A percentile compares a stretch with the other conserved stretches of the same genome.
These are phyloP conservation scores for Xylaria nigripes DNA, from an alignment of 495 filamentous ascomycete species.

Conservation along the genomic window DNA sequence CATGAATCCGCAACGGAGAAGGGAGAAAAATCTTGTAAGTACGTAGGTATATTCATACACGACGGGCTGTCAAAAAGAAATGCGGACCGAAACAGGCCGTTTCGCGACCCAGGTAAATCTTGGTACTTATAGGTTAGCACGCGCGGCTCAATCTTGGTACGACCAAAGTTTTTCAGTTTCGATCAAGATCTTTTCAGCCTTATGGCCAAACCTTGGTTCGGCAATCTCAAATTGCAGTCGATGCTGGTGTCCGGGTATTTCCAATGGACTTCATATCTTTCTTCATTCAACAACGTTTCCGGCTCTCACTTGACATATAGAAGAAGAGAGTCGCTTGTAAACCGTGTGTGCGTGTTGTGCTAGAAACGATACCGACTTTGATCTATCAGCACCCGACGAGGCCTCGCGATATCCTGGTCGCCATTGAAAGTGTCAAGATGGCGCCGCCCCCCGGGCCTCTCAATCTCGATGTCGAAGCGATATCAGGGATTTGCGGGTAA, in stretches of 20 bases:
- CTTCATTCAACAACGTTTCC: neutral
- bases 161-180: no score
- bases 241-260: neutral
- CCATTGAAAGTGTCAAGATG: slow-evolving; percentile 37
- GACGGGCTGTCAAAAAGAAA: no score
- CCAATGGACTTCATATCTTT: neutral
- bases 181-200: neutral
- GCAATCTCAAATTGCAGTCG: neutral
- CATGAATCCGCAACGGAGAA: no score
- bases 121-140: neutral
- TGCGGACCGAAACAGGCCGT: no score
- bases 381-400: neutral
- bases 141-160: no score
- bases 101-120: neutral
- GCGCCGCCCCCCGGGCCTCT: slow-evolving; percentile 58
- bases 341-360: neutral
- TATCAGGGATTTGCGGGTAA: slow-evolving; percentile 83
- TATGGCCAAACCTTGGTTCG: neutral
- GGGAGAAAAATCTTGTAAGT: no score
- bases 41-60: neutral
- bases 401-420: neutral
- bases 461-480: slow-evolving; percentile 71
- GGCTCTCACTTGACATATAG: neutral
- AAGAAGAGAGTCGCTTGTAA: neutral
- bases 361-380: neutral